Evolutionary conservation across 768 basidiomycete species (phyloP), one percentile per base, ranked within the genome.

Genomic region (Favolaschia claudopus): DNA sequence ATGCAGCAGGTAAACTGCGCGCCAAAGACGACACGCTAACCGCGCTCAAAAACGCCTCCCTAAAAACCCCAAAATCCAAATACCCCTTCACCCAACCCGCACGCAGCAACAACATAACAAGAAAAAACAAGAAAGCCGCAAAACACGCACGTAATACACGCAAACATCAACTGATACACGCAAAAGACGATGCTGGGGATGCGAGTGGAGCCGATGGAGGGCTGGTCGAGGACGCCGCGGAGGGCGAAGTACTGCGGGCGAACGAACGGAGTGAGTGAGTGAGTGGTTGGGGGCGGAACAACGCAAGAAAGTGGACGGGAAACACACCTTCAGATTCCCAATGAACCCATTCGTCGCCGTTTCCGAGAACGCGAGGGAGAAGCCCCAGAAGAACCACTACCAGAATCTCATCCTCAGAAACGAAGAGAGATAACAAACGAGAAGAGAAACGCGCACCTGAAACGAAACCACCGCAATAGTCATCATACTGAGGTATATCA

Each of bases 321-420:
- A 25, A 27, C 19, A 3, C 43, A 60, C 32, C 28, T 91, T 81
- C 31, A 99, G 82, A 66, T 96, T 78, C 10, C 96, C 96, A 60
- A 99, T 96, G 73, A 82, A 99, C n/a, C 66, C 62, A 60, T 76
- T 79, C n/a, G n/a, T n/a, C 5, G 81, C 93, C 0, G 82, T 85
- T 14, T 93, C 91, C 59, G 89, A 91, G 78, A 99, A 99, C 0
- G 96, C 85, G 22, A 99, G 80, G 2, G 94, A 95, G 77, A 84
- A 98, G 2, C 96, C 96, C 96, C 96, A 97, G 82, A 96, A 95
- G 80, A 94, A 95, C 94, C 94, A 96, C 89, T 95, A 64, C 13
- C 60, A 62, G 29, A 14, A 38, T 3, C 36, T 25, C 70, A 20
- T 62, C 62, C 38, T 17, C 45, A 31, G 9, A n/a, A 25, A 34